phyloP scores from a whole-genome alignment of 805 yeast species.

The Saturnispora zaruensis region DNA sequence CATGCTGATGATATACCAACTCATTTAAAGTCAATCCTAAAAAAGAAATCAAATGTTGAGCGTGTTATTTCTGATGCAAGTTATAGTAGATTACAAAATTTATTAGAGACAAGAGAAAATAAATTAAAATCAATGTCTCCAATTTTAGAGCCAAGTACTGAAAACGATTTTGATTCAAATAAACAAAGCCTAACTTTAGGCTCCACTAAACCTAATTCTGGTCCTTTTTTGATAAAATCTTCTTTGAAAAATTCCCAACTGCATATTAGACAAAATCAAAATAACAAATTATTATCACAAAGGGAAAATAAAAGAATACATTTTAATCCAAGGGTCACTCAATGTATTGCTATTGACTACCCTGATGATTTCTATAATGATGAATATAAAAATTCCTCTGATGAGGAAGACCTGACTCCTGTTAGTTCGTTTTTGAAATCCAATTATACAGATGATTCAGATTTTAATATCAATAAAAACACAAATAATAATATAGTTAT shows the following conservation, averaged over 20 bases:
- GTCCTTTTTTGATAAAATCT: constrained; percentile 10
- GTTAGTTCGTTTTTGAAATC: constrained; percentile 8
- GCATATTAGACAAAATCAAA: constrained; percentile 8
- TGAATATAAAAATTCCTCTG: constrained; percentile 15
- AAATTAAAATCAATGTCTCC: constrained; percentile 26
- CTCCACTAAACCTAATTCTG: constrained; percentile 12
- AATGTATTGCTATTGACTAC: constrained; percentile 69
- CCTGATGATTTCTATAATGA: constrained; percentile 1
- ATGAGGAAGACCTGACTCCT: constrained; percentile 18
- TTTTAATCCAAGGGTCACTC: constrained; percentile 90
- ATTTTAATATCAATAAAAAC: constrained; percentile 10
- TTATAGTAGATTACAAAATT: constrained; percentile 25
- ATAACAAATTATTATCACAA: neutral
- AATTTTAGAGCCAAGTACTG: constrained; percentile 22
- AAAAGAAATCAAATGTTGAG: constrained; percentile 79
- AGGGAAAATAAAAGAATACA: constrained; percentile 56
- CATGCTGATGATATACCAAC: constrained; percentile 13
- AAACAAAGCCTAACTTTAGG: constrained; percentile 3
- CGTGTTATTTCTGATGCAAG: constrained; percentile 58
- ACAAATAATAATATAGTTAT: too few relatives aligned
- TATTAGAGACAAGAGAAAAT: constrained; percentile 26
- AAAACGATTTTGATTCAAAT: constrained; percentile 14
- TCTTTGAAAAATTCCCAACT: constrained; percentile 12
- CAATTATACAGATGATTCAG: constrained; percentile 10
- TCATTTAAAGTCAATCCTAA: constrained; percentile 73